Conservation (phyloP, 2,329 filamentous ascomycete genomes). For the Tolypocladium endophyticum region DNA sequence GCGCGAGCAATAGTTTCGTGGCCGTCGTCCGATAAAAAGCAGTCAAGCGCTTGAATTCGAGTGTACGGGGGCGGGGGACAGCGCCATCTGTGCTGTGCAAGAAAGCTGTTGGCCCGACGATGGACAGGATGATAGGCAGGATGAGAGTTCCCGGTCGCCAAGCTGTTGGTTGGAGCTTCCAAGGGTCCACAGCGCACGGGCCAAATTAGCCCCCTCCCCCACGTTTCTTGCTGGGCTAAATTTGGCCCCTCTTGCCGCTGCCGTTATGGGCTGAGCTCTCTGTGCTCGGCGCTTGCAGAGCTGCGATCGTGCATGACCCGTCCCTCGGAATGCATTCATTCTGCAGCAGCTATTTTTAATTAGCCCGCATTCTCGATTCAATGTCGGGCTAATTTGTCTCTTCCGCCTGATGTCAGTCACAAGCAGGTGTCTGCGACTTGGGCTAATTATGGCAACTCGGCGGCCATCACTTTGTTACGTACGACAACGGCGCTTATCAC, state of each 20-base stretch:
- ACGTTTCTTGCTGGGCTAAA: conserved; percentile 6
- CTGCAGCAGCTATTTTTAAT: conserved; percentile 23
- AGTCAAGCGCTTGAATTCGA: neutral
- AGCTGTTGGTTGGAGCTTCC: neutral
- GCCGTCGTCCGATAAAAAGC: neutral
- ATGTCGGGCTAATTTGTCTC: conserved; percentile 6
- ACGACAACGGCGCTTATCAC: neutral
- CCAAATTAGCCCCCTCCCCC: conserved; percentile 8
- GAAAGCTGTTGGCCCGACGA: neutral
- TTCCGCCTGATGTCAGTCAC: neutral
- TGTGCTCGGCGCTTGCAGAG: neutral
- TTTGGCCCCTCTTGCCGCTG: conserved; percentile 1
- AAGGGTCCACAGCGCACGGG: neutral
- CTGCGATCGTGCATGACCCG: neutral
- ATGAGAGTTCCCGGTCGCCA: neutral
- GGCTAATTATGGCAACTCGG: neutral
- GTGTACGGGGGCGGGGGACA: neutral
- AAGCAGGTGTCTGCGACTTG: neutral
- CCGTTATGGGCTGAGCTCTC: neutral
- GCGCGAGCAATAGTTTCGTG: neutral
- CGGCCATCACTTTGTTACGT: neutral
- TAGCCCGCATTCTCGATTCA: conserved; percentile 12
- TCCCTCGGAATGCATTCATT: neutral
- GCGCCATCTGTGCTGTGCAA: neutral
- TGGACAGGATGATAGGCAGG: neutral